Conservation (phyloP, 768 basidiomycete species). For the Cantharellus anzutake region DNA sequence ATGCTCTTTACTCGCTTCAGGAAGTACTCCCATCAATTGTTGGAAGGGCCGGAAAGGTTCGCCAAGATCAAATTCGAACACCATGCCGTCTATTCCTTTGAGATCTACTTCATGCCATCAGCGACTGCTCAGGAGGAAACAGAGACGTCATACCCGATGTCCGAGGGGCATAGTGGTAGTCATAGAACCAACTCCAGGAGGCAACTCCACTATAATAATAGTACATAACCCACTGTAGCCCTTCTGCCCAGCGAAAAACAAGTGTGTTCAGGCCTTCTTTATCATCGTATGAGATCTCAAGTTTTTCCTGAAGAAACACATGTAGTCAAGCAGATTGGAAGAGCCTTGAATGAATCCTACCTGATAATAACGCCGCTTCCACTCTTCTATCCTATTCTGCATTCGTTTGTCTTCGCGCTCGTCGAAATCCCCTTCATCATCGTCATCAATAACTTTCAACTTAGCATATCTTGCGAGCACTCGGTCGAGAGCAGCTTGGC, state of each 20-base stretch:
- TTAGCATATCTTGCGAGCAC: conserved; percentile 4
- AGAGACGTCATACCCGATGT: conserved; percentile 54
- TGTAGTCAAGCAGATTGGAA: conserved; percentile 7
- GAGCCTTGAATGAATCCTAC: conserved; percentile 22
- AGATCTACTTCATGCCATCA: conserved; percentile 26
- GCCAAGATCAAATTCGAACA: conserved; percentile 75
- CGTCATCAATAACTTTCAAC: conserved; percentile 22
- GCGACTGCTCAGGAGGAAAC: background rate
- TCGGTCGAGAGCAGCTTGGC: conserved; percentile 3
- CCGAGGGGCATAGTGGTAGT: conserved; percentile 93
- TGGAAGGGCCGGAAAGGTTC: conserved; percentile 83
- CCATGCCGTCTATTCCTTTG: conserved; percentile 46
- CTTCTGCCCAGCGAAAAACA: conserved; percentile 71
- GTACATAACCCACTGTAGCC: conserved; percentile 97
- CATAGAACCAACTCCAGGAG: conserved; percentile 98
- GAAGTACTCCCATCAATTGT: conserved; percentile 96
- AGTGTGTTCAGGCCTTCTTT: conserved; percentile 49
- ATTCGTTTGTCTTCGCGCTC: conserved; percentile 52
- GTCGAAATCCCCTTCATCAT: conserved; percentile 56
- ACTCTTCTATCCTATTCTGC: conserved; percentile 73
- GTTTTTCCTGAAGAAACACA: conserved; percentile 43
- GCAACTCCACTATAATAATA: conserved; percentile 97
- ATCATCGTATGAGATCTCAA: conserved; percentile 60
- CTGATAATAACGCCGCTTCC: conserved; percentile 83
- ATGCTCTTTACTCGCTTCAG: conserved; percentile 73